Evolutionary conservation across 140 eudicot genomes (phyloP), one percentile per base, ranked within the genome.

Genomic region (Senecio squalidus): DNA sequence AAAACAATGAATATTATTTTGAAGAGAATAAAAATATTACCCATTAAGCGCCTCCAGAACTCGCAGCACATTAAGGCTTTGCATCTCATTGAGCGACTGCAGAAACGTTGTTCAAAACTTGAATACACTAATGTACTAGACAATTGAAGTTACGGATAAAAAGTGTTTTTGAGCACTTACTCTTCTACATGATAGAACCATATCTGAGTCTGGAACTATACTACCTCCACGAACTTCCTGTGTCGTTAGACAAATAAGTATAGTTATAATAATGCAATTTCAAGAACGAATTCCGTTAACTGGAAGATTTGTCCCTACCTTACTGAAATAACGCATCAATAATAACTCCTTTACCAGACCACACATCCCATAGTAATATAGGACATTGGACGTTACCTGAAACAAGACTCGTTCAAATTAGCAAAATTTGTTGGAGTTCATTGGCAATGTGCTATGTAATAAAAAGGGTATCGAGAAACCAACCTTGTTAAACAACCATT

Each of bases 401-500:
- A 44, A 28, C 47, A 70, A 6, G 3, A 51, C 20, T 8, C 10
- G 16, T 9, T 22, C 41, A 25, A 2, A 31, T 14, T 48, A 48
- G 43, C 46, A 48, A 58, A 41, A 58, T 48, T 38, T 30, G 36
- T 15, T n/a, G 2, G 4, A 44, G 43, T 5, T 41, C 9, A 41
- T n/a, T 28, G 17, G 54, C 9, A n/a, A 23, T 41, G 11, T 9
- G 45, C 23, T 7, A 17, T 49, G n/a, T 38, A 61, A 70, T 16
- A 33, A 11, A 4, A 45, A 25, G 21, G n/a, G 14, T 47, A 18
- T 58, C 4, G 25, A 60, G 78, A 63, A 55, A 46, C 53, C 29
- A 33, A 89, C 97, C 95, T 89, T 89, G 56, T 82, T 85, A 61
- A 64, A 80, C 68, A 89, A 47, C 97, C 97, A 89, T 69, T 89